These are phyloP conservation scores for Solanum peruvianum DNA, from an alignment of 257 asterid species.

Conservation along the genomic window DNA sequence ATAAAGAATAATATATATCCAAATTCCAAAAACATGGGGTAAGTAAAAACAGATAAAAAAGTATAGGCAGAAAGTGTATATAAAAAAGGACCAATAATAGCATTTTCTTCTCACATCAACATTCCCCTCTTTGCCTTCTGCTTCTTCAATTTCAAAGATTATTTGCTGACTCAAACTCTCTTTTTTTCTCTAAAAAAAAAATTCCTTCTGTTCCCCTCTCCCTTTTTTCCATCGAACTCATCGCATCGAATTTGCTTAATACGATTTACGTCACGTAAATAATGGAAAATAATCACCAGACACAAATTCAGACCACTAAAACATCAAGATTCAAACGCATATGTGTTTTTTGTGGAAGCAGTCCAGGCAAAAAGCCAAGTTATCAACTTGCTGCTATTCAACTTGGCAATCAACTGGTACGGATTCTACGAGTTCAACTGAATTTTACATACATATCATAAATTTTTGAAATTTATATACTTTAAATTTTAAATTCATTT, in stretches of 20 bases:
- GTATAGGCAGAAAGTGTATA: constrained; percentile 19
- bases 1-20: neutral
- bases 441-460: neutral
- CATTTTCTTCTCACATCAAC: constrained; percentile 1
- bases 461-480: too few relatives aligned
- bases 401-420: constrained; percentile 65
- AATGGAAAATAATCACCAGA: constrained; percentile 41
- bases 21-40: neutral
- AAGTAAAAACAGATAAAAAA: neutral
- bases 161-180: constrained; percentile 8
- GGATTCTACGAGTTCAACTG: neutral
- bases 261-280: neutral
- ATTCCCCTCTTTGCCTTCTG: constrained; percentile 21
- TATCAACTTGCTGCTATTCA: constrained; percentile 71
- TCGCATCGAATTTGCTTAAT: neutral
- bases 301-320: constrained; percentile 6
- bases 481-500: neutral
- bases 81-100: constrained; percentile 33
- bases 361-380: constrained; percentile 71
- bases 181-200: neutral
- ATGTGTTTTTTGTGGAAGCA: constrained; percentile 79
- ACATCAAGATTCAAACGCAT: constrained; percentile 67
- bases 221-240: neutral
- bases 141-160: neutral
- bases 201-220: neutral